Evolutionary conservation across 257 asterid species (phyloP).

Genomic region (Penstemon davidsonii): DNA sequence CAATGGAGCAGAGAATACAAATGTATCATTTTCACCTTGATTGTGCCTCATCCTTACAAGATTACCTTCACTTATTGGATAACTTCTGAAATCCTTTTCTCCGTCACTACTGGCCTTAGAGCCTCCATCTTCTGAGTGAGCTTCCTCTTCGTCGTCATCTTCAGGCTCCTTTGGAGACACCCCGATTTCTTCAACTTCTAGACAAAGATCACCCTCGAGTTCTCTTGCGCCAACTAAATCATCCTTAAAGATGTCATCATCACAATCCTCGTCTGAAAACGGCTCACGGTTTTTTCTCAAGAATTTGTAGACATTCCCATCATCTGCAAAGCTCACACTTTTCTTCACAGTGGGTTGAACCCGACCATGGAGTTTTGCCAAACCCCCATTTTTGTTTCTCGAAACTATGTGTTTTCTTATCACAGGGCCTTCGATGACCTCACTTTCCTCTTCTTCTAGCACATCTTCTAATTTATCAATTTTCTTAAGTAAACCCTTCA

Average conservation of each 20-base stretch:
- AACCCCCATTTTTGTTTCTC: conserved; percentile 27
- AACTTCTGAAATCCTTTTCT: conserved; percentile 30
- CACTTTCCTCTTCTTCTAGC: conserved; percentile 48
- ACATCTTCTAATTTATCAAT: conserved; percentile 47
- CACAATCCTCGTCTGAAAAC: conserved; percentile 32
- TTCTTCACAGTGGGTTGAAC: conserved; percentile 50
- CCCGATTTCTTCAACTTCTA: conserved; percentile 53
- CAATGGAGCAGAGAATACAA: conserved; percentile 51
- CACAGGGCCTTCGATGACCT: conserved; percentile 31
- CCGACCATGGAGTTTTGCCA: conserved; percentile 31
- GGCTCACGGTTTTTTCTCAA: conserved; percentile 26
- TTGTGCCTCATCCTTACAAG: not conserved
- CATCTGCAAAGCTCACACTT: conserved; percentile 65
- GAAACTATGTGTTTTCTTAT: conserved; percentile 24
- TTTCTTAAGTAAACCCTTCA: conserved; percentile 46
- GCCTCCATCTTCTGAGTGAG: conserved; percentile 37
- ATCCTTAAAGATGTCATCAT: too few species aligned
- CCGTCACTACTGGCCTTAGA: conserved; percentile 45
- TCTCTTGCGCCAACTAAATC: conserved; percentile 19
- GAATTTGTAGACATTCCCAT: conserved; percentile 42
- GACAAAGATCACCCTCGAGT: conserved; percentile 33
- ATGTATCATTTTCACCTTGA: conserved; percentile 25
- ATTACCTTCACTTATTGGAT: conserved; percentile 19
- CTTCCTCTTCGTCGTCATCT: conserved; percentile 42
- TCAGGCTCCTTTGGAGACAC: conserved; percentile 33